Base-by-base conservation (phyloP, 768 basidiomycete species). In the Tulasnella sp. region DNA sequence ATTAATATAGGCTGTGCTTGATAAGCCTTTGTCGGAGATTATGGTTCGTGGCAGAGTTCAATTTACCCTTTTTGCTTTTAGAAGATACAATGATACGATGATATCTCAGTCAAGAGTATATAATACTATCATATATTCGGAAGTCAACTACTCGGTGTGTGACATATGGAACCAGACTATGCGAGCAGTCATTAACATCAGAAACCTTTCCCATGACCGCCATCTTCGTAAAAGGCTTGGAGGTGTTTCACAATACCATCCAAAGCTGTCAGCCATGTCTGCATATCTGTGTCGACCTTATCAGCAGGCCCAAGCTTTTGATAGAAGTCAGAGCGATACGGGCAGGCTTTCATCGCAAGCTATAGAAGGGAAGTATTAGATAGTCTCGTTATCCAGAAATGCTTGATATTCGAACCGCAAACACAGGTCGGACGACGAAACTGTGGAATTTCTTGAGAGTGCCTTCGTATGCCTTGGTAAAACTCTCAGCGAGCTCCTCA, bases 391-490 rank as follows among this genome's bases (percentile, higher is more conserved):
- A 29, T 5, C n/a, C n/a, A n/a, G n/a, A n/a, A n/a, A n/a, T n/a
- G n/a, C n/a, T n/a, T n/a, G n/a, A n/a, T n/a, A n/a, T n/a, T n/a
- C 77, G 53, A 55, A 79, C 78, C 8, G 68, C 58, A 63, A 80
- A 80, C 53, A 77, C 56, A 35, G 70, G 70, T 57, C 70, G 66
- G 35, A 78, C 70, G 58, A 81, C 76, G 57, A 91, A 81, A 62
- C 77, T 83, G 65, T 99, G 93, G 67, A 80, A 79, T 60, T 80
- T 72, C 69, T 81, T 91, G 63, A 99, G 70, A 12, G 85, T 91
- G 8, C 57, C 71, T 19, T 81, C 81, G 64, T 99, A 99, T 0
- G 85, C 76, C 39, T 78, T 77, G 25, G 69, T 78, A 66, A 99
- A 99, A 16, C 83, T 83, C 0, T 57, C 67, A 2, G 76, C 59